Evolutionary conservation across 2,329 filamentous ascomycete genomes (phyloP), one percentile per base, ranked within the genome.

Genomic region (Clonostachys byssicola): DNA sequence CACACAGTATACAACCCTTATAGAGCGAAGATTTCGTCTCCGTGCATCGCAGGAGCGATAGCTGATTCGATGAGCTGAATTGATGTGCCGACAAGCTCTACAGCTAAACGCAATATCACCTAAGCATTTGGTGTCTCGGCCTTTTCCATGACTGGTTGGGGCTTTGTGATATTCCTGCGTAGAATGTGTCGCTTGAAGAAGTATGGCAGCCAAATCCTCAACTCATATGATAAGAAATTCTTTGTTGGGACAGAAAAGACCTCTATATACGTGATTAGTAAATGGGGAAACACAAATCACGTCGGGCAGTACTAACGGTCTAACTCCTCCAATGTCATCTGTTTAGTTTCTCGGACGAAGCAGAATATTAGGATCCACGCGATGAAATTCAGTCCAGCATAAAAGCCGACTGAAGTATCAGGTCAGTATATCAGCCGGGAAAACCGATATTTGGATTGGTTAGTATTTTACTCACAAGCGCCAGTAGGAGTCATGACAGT

Each of bases 341-440:
- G 69, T 60, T 74, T 74, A 2, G 72, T 75, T 55, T 75, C 72
- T 12, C 70, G 71, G 2, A 75, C 66, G 49, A 74, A 66, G 53
- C 71, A 65, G 60, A 75, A 75, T 49, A 75, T 75, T 54, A 75
- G 66, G 42, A 63, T 40, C 56, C 73, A 67, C 0, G 70, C 71
- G 2, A 72, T 54, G 1, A 70, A 47, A 52, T 76, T 76, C 36
- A 75, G 66, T 2, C 65, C 72, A 0, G 71, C 71, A 43, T 74
- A 75, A 54, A 73, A 65, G 4, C 65, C 66, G 45, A 62, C 50
- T 57, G 14, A 20, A 34, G 10, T 36, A 18, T 5, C 4, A 33
- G 12, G n/a, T 23, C 20, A 23, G 20, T 23, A 23, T 6, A 23
- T 23, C 20, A 23, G 20, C 20, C 20, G 34, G 46, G 34, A 12